Evolutionary conservation across 768 basidiomycete species (phyloP).

Genomic region (Rhodotorula toruloides): DNA sequence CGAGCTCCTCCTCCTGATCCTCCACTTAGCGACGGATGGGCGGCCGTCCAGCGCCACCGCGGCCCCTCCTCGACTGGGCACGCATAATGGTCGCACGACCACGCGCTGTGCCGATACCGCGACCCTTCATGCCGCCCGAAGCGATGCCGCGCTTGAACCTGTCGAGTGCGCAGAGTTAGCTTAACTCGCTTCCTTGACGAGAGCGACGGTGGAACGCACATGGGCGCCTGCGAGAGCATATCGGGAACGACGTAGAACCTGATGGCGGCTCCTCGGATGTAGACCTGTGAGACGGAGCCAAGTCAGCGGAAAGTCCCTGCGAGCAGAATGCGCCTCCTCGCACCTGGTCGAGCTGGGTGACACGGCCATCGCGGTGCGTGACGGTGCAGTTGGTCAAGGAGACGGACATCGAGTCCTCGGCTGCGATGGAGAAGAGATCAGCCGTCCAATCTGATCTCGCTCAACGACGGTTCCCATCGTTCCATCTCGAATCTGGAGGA

Average conservation of each 20-base stretch:
- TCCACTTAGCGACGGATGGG: slow-evolving; percentile 24
- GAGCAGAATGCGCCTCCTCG: no score
- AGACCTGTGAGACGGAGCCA: slow-evolving; percentile 45
- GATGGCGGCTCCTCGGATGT: slow-evolving; percentile 96
- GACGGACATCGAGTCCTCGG: slow-evolving; percentile 97
- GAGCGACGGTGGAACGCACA: slow-evolving; percentile 54
- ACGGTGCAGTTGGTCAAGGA: slow-evolving; percentile 94
- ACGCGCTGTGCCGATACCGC: slow-evolving; percentile 98
- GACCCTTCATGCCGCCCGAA: slow-evolving; percentile 95
- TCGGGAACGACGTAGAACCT: slow-evolving; percentile 99
- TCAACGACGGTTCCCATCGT: background rate
- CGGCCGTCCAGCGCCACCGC: slow-evolving; percentile 16
- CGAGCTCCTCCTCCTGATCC: no score
- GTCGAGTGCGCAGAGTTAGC: slow-evolving; percentile 5
- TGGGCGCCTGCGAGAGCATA: slow-evolving; percentile 98
- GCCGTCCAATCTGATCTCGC: no score
- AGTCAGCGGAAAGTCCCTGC: no score
- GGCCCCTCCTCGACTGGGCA: slow-evolving; percentile 47
- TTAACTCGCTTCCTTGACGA: slow-evolving; percentile 1
- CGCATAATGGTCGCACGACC: slow-evolving; percentile 98
- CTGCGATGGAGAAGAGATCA: slow-evolving; percentile 54
- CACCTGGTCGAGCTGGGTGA: slow-evolving; percentile 96
- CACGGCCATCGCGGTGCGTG: slow-evolving; percentile 93
- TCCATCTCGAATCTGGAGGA: background rate
- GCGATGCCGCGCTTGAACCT: slow-evolving; percentile 96